A percentile compares a stretch with the other conserved stretches of the same genome.
Evolutionary conservation across 202 grass and related monocot genomes (phyloP).

Genomic region (Hordeum pubiflorum): DNA sequence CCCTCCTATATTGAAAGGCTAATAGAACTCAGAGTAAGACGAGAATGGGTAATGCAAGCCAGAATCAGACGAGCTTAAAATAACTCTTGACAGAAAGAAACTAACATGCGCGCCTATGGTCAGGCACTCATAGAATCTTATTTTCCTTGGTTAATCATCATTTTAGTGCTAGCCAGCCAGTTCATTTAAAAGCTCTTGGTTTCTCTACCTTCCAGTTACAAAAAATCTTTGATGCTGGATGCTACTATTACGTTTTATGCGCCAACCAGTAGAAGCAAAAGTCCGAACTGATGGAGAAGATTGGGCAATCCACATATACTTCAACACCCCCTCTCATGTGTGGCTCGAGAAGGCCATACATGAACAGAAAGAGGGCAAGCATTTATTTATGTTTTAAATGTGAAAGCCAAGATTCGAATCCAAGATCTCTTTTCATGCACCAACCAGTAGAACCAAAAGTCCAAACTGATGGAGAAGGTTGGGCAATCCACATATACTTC

Average conservation of each 20-base stretch:
- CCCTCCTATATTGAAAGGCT: neutral
- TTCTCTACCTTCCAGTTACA: neutral
- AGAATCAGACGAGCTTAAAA: neutral
- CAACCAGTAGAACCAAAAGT: too few relatives aligned
- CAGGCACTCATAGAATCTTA: neutral
- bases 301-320: neutral
- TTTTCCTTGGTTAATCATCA: conserved; percentile 2
- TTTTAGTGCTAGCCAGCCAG: neutral
- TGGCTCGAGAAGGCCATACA: neutral
- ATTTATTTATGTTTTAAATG: neutral
- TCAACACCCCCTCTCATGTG: neutral
- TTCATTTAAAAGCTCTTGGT: conserved; percentile 7
- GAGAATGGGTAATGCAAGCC: neutral
- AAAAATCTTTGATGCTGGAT: neutral
- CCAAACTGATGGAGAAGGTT: too few relatives aligned
- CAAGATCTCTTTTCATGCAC: too few relatives aligned
- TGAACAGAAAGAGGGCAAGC: neutral
- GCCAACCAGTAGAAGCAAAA: neutral
- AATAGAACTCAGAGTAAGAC: neutral
- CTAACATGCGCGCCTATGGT: neutral
- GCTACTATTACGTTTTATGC: neutral
- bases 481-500: too few relatives aligned
- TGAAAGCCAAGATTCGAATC: neutral
- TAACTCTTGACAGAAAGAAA: neutral
- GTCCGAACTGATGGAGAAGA: neutral